A percentile compares a stretch with the other conserved stretches of the same genome.
These are phyloP conservation scores for Epichloe gansuensis DNA, from an alignment of 2,329 filamentous ascomycete species.

Conservation along the genomic window DNA sequence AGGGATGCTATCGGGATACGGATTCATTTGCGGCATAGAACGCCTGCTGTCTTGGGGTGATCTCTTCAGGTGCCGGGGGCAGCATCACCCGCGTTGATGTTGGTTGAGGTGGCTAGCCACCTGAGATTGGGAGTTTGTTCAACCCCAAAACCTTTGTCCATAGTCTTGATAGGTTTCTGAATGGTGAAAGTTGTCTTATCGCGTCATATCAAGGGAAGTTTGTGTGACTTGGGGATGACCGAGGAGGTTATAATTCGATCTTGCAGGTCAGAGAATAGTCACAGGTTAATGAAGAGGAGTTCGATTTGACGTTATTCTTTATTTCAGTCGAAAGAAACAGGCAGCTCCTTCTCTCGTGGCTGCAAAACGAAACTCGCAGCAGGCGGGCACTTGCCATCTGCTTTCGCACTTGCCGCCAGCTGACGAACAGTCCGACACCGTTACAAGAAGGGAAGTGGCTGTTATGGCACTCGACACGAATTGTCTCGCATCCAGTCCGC, in stretches of 20 bases:
- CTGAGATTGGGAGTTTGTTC: not conserved
- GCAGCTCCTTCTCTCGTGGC: not conserved
- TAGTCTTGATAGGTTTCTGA: not conserved
- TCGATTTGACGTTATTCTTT: too few relatives aligned
- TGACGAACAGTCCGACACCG: not conserved
- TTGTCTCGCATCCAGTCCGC: too few relatives aligned
- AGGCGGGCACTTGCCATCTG: not conserved
- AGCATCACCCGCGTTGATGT: not conserved
- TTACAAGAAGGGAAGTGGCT: not conserved
- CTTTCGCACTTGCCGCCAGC: slow-evolving; percentile 1
- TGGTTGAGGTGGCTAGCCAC: not conserved
- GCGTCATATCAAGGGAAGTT: not conserved
- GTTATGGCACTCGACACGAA: not conserved
- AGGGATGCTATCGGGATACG: not conserved
- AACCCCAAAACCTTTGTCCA: not conserved
- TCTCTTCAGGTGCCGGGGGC: not conserved
- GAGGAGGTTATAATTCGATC: too few relatives aligned
- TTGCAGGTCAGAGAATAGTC: too few relatives aligned
- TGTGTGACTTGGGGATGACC: not conserved
- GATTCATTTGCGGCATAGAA: not conserved
- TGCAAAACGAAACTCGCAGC: not conserved
- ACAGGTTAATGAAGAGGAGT: too few relatives aligned
- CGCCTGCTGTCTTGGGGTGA: not conserved
- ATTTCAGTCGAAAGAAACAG: not conserved
- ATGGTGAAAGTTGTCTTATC: not conserved